Conservation (phyloP, 2,329 filamentous ascomycete genomes). For the Emergomyces pasteurianus region DNA sequence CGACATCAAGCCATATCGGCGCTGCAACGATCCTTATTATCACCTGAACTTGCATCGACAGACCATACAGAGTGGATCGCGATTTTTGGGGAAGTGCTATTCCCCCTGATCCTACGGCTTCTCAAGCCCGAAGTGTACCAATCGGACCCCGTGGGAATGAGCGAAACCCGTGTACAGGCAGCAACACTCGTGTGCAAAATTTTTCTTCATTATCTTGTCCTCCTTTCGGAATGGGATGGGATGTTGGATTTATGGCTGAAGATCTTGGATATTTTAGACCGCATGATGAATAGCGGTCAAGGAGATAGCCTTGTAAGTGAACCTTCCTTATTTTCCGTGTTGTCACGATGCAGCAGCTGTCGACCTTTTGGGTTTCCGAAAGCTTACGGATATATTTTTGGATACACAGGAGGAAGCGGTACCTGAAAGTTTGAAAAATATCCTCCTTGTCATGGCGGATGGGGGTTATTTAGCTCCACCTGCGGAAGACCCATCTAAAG, state of each 20-base stretch:
- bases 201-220: conserved; percentile 82
- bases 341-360: not conserved
- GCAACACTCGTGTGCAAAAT: conserved; percentile 89
- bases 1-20: conserved; percentile 77
- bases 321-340: not conserved
- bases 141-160: conserved; percentile 83
- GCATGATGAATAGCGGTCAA: conserved; percentile 90
- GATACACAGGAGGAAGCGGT: conserved; percentile 72
- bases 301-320: conserved; percentile 68
- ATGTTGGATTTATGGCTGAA: conserved; percentile 86
- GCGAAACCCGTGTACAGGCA: conserved; percentile 83
- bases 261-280: conserved; percentile 89
- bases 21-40: conserved; percentile 74
- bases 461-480: conserved; percentile 73
- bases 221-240: conserved; percentile 73
- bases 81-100: conserved; percentile 87
- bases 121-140: conserved; percentile 93
- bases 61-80: conserved; percentile 88
- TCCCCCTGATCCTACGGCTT: conserved; percentile 75
- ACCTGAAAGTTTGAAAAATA: conserved; percentile 90
- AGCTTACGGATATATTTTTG: not conserved
- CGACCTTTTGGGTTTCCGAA: not conserved
- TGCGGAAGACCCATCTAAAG: conserved; percentile 36
- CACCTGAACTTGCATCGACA: conserved; percentile 67
- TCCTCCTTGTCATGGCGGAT: conserved; percentile 86